Evolutionary conservation across 768 basidiomycete genomes (phyloP).

Genomic region (Cyclocybe aegerita): DNA sequence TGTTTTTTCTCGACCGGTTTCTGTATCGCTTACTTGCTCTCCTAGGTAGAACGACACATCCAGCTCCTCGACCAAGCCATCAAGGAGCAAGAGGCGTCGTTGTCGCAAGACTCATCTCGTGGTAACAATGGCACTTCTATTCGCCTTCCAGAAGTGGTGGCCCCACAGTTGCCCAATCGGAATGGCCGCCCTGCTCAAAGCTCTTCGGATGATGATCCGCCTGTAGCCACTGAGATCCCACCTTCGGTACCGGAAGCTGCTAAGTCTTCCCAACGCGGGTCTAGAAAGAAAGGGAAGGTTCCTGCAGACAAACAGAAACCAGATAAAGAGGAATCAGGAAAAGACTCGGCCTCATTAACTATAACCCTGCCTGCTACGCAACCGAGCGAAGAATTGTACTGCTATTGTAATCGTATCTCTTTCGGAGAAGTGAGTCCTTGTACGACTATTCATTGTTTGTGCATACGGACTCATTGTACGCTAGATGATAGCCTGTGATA

Average conservation of each 20-base stretch:
- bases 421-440: slow-evolving; percentile 69
- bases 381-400: slow-evolving; percentile 60
- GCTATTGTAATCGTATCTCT: slow-evolving; percentile 78
- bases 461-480: slow-evolving; percentile 12
- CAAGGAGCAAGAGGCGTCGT: slow-evolving; percentile 42
- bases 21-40: slow-evolving; percentile 1
- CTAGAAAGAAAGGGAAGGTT: slow-evolving; percentile 11
- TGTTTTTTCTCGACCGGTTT: background rate
- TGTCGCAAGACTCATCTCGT: slow-evolving; percentile 31
- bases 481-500: slow-evolving; percentile 89
- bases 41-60: slow-evolving; percentile 77
- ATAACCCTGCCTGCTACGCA: slow-evolving; percentile 36
- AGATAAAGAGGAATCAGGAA: slow-evolving; percentile 16
- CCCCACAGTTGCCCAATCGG: slow-evolving; percentile 49
- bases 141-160: slow-evolving; percentile 60
- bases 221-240: background rate
- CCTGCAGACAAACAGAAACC: slow-evolving; percentile 8
- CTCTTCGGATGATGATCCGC: background rate
- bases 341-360: slow-evolving; percentile 27
- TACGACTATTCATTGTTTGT: slow-evolving; percentile 6
- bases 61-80: slow-evolving; percentile 73
- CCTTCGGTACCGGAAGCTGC: background rate
- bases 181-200: slow-evolving; percentile 18
- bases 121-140: slow-evolving; percentile 35
- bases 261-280: too few relatives aligned